These are phyloP conservation scores for Annulohypoxylon maeteangense DNA, from an alignment of 495 filamentous ascomycete species.

Conservation along the genomic window DNA sequence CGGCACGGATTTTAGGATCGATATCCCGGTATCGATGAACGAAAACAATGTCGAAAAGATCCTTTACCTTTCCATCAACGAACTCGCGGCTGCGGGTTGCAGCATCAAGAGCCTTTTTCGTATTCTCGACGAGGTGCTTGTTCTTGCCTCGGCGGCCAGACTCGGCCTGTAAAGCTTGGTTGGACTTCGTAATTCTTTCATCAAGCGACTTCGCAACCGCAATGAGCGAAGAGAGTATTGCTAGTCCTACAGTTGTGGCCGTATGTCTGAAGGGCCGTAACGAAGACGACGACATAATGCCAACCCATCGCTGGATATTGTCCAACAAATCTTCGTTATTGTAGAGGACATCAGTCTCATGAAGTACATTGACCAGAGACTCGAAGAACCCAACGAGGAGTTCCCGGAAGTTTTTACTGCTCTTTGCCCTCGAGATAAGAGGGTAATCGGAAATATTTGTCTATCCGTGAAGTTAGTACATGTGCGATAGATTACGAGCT, in stretches of 20 bases:
- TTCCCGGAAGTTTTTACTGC: slow-evolving; percentile 75
- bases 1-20: slow-evolving; percentile 84
- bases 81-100: slow-evolving; percentile 70
- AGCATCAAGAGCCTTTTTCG: slow-evolving; percentile 71
- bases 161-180: slow-evolving; percentile 82
- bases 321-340: slow-evolving; percentile 78
- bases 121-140: slow-evolving; percentile 69
- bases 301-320: slow-evolving; percentile 86
- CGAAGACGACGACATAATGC: slow-evolving; percentile 82
- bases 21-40: slow-evolving; percentile 95
- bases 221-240: slow-evolving; percentile 76
- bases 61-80: slow-evolving; percentile 74
- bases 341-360: slow-evolving; percentile 79
- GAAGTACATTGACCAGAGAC: slow-evolving; percentile 75
- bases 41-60: slow-evolving; percentile 89
- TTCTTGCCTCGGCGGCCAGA: slow-evolving; percentile 76
- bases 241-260: slow-evolving; percentile 80
- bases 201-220: slow-evolving; percentile 77
- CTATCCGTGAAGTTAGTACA: slow-evolving; percentile 51
- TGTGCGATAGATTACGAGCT: not conserved
- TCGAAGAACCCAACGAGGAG: slow-evolving; percentile 81
- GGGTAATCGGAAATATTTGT: slow-evolving; percentile 89
- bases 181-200: slow-evolving; percentile 73
- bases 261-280: slow-evolving; percentile 94
- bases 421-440: slow-evolving; percentile 82